Evolutionary conservation across 2,329 filamentous ascomycete genomes (phyloP), one percentile per base, ranked within the genome.

Genomic region (Alternaria arborescens): DNA sequence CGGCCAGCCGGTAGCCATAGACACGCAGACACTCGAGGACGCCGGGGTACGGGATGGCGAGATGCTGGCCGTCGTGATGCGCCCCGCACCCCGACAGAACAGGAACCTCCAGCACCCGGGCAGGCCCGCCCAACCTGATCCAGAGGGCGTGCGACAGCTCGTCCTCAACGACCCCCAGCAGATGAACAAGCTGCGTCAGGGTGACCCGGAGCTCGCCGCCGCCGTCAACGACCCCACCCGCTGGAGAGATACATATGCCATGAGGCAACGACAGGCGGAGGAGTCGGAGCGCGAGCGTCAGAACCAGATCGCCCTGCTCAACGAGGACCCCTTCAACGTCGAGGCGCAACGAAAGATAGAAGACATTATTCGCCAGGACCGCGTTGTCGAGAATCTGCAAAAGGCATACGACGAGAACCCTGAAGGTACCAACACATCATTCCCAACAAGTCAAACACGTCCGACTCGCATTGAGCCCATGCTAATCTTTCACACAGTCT

Each of bases 361-460:
- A 76, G 95, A 99, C 81, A 96, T 98, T 80, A 99, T 99, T 75
- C 89, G 95, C 56, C 92, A 97, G 80, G 92, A 98, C 80, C 86
- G 90, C 16, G 94, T 99, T 46, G 93, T 94, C 79, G 93, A 97
- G 81, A 99, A 99, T 74, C 80, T 98, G 61, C 93, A 98, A 75
- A 95, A 94, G 80, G 95, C 95, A 42, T 94, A 97, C 86, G 94
- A 98, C 80, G 90, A 98, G 80, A 97, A 96, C 73, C 95, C 95
- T 0, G 95, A 98, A 87, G 94, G 94, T 96, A 81, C 71, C 86
- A 2, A 16, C 40, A 42, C 14, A 26, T 22, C 46, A 24, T 12
- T 22, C 18, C 18, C 7, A 2, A 14, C 11, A 18, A 18, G 12
- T 4, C 20, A 34, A n/a, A 38, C 30, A 26, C 0, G 22, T 5